Evolutionary conservation across 495 filamentous ascomycete species (phyloP), one percentile per base, ranked within the genome.

Genomic region (Aspergillus kassunensis): DNA sequence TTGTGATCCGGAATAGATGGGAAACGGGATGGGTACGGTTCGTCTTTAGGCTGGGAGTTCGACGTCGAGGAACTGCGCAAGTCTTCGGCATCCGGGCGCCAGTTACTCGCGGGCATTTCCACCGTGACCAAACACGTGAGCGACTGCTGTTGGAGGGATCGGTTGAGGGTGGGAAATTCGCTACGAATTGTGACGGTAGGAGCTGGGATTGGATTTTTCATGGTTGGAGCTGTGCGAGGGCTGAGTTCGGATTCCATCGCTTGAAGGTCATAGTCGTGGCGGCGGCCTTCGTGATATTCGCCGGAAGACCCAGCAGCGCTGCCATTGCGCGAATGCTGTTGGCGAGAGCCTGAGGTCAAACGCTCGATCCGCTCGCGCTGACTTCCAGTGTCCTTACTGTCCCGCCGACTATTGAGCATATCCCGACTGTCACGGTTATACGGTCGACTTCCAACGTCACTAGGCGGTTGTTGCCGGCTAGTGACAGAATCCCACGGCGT

Each of bases 201-300:
- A 9, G 93, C 76, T 7, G 92, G 91, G 42, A 97, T 97, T 0
- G 95, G 91, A 52, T 96, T 97, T 57, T 85, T 88, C n/a, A 82
- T 79, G 18, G 84, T 66, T 3, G 42, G 42, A 48, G 81, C 75
- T 5, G 74, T 64, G 35, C 90, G 80, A 7, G 91, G 87, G 58
- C 81, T 83, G 21, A 95, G 71, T 36, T 85, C 89, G 1, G 88
- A 88, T 68, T 97, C 92, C 90, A 96, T 95, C 11, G 92, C 89
- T 61, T 97, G 92, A 20, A 96, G 82, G 65, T 98, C 93, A 62
- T 96, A 97, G 60, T 97, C 93, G 61, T 97, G 91, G 45, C 90
- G 83, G 54, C 91, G 67, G 18, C 73, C 75, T 29, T 92, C 89
- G 35, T 83, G 79, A 60, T 92, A 95, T 19, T 90, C 88, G 48